Evolutionary conservation across 106 monocot genomes (phyloP), one percentile per base, ranked within the genome.

Genomic region (Cymbidium sinense): DNA sequence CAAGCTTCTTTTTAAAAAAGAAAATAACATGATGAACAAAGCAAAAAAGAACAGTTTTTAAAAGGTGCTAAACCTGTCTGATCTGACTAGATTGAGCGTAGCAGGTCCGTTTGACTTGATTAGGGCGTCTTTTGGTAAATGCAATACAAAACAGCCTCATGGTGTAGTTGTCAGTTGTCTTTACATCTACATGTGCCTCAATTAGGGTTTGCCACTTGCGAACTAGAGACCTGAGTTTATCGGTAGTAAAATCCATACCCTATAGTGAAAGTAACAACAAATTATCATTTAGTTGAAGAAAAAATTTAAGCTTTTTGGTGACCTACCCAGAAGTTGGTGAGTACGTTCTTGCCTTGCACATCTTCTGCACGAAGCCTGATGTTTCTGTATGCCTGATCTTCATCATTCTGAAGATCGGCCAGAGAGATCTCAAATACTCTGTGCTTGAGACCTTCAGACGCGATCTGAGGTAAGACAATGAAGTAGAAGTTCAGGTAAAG

Each of bases 151-250:
- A 95, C 85, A 95, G 78, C 11, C 95, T 62, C 29, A 95, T 79
- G 8, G 81, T 92, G 70, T 88, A 95, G 62, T 80, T 95, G 74
- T 95, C 95, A 6, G 95, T 95, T 13, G 95, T 95, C 41, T 95
- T 95, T 23, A 95, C 95, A 84, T 95, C 95, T 31, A 95, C 95
- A 82, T 95, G 95, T 15, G 95, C 95, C 35, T 95, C 95, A 75
- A 95, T 95, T 2, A 95, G 76, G 15, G 92, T 88, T 79, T 95
- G 95, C 95, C 95, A 95, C 76, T 95, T 95, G 44, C 88, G 80
- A 17, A 95, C 95, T 17, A 95, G 55, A 0, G 92, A 95, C 61
- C 95, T 84, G 11, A 95, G 83, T 77, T 95, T 92, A 75, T 95
- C 95, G 2, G 95, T 95, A 0, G 95, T 95, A 55, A 95, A 95